Percentiles rank a stretch among this genome's conserved stretches.
phyloP scores from a whole-genome alignment of 1,284 basidiomycete species.

The Cryptococcus jaspeensis region DNA sequence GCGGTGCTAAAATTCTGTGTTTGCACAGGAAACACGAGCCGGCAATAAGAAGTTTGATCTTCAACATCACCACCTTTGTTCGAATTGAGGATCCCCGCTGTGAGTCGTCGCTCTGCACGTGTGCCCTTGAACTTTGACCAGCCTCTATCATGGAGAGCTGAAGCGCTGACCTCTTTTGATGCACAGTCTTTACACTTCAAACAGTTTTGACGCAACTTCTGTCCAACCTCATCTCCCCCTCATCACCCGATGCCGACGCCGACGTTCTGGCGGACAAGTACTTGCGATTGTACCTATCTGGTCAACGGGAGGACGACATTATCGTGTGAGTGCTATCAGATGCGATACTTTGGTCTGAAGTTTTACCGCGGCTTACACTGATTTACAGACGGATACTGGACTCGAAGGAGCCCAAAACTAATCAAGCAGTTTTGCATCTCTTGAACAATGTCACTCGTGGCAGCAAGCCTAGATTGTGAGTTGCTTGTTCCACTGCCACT shows the following conservation, averaged over 20 bases:
- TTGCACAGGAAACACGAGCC: conserved; percentile 26
- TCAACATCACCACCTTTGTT: conserved; percentile 40
- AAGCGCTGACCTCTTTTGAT: background rate
- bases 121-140: too few species aligned
- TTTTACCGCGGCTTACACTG: background rate
- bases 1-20: background rate
- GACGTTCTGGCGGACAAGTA: conserved; percentile 17
- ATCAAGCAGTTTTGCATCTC: conserved; percentile 66
- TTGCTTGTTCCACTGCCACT: conserved; percentile 9
- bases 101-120: conserved; percentile 14
- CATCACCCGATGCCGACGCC: conserved; percentile 12
- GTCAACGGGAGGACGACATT: conserved; percentile 54
- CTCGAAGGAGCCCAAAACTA: conserved; percentile 63
- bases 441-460: conserved; percentile 68
- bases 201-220: conserved; percentile 39
- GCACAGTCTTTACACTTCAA: conserved; percentile 38
- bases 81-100: conserved; percentile 42
- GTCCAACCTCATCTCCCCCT: conserved; percentile 46
- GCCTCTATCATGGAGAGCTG: background rate
- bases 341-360: background rate
- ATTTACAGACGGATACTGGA: conserved; percentile 65
- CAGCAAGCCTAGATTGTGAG: conserved; percentile 61
- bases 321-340: conserved; percentile 61
- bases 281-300: conserved; percentile 34
- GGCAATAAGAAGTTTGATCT: conserved; percentile 32